These are phyloP conservation scores for Paramecium octaurelia DNA, from an alignment of 73 alveolate genomes.

Conservation along the genomic window DNA sequence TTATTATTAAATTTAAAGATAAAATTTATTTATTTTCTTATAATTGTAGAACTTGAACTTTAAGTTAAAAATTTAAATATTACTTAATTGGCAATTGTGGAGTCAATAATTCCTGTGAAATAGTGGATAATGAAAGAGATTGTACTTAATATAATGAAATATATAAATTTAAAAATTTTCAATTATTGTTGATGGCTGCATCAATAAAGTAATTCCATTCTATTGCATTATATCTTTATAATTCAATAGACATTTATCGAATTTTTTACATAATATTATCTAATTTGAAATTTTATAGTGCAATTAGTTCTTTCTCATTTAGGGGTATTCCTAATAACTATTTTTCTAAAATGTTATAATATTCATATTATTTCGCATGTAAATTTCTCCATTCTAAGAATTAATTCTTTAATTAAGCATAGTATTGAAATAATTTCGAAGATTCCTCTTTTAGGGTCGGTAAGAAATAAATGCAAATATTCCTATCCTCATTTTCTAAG, in stretches of 20 bases:
- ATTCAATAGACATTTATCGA: slow-evolving; percentile 70
- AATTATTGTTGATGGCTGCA: slow-evolving; percentile 63
- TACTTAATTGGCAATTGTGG: not conserved
- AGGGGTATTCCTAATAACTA: slow-evolving; percentile 30
- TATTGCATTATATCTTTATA: slow-evolving; percentile 72
- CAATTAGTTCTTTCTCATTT: not conserved
- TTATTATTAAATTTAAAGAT: not conserved
- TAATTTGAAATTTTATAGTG: slow-evolving; percentile 17
- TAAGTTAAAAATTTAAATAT: not conserved
- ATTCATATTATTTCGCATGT: slow-evolving; percentile 51
- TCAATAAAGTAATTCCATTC: slow-evolving; percentile 83
- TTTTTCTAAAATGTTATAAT: slow-evolving; percentile 67
- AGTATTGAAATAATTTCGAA: slow-evolving; percentile 49
- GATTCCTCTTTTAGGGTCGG: slow-evolving; percentile 74
- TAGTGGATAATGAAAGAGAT: not conserved
- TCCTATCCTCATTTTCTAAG: slow-evolving; percentile 74
- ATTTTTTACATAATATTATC: slow-evolving; percentile 61
- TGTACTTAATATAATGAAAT: not conserved
- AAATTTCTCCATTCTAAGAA: slow-evolving; percentile 58
- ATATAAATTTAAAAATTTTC: not conserved
- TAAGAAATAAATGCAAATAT: slow-evolving; percentile 71
- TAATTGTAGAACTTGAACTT: not conserved
- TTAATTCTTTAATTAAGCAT: slow-evolving; percentile 47
- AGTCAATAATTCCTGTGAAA: not conserved
- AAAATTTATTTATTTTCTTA: not conserved